These are phyloP conservation scores for Mucor plumbeus DNA, from an alignment of 371 early-diverging fungal genomes.

Conservation along the genomic window DNA sequence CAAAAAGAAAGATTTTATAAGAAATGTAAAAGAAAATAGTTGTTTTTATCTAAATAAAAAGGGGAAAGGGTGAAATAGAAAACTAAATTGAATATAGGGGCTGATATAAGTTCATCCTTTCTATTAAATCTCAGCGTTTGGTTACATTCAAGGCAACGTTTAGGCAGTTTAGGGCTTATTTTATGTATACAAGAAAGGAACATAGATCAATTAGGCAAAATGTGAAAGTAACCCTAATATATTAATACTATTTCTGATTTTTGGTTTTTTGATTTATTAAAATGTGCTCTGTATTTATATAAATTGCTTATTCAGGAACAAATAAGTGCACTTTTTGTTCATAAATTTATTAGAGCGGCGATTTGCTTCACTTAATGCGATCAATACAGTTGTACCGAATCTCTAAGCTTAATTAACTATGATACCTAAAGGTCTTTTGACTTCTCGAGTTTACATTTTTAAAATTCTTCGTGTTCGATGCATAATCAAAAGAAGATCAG, in stretches of 20 bases:
- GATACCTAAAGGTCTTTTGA: too few relatives aligned
- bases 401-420: too few relatives aligned
- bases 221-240: neutral
- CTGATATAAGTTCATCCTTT: neutral
- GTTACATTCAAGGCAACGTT: neutral
- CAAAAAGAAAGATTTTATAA: neutral
- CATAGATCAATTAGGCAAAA: neutral
- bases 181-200: neutral
- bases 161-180: neutral
- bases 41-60: neutral
- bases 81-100: neutral
- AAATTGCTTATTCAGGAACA: neutral
- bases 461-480: neutral
- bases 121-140: neutral
- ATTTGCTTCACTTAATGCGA: neutral
- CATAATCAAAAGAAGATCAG: neutral
- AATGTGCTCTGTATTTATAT: too few relatives aligned
- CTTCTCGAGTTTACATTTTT: neutral
- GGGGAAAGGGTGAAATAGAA: slow-evolving; percentile 2
- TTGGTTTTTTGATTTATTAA: neutral
- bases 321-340: neutral
- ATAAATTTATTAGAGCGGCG: neutral
- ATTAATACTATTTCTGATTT: neutral
- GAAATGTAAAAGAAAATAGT: neutral
- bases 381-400: neutral